phyloP scores from a whole-genome alignment of 805 yeast genomes.

The Sugiyamaella valdiviana region DNA sequence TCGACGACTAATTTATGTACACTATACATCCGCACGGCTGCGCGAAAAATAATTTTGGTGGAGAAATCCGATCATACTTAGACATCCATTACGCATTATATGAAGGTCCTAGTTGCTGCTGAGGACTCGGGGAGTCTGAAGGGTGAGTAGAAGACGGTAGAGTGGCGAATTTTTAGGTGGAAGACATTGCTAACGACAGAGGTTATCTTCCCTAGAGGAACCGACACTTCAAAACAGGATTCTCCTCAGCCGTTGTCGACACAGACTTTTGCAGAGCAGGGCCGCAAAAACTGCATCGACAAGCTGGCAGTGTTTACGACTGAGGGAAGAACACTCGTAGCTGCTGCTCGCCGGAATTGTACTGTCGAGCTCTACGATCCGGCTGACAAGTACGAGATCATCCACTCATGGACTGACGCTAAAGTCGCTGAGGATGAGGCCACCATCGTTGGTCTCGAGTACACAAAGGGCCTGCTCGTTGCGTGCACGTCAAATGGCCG shows the following conservation, averaged over 20 bases:
- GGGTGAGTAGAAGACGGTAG: conserved; percentile 18
- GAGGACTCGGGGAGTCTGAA: conserved; percentile 48
- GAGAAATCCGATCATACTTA: background rate
- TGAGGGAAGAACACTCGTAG: conserved; percentile 2
- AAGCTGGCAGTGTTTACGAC: conserved; percentile 4
- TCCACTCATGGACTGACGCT: conserved; percentile 12
- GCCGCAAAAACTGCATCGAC: conserved; percentile 34
- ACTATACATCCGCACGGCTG: background rate
- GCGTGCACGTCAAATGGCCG: conserved; percentile 33
- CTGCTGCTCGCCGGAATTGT: conserved; percentile 17
- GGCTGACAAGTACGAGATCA: conserved; percentile 13
- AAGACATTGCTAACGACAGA: conserved; percentile 39
- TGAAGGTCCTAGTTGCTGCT: conserved; percentile 48
- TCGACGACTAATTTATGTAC: background rate
- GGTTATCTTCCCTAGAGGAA: conserved; percentile 55
- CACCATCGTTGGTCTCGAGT: conserved; percentile 18
- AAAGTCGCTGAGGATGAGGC: conserved; percentile 6
- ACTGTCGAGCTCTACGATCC: conserved; percentile 20
- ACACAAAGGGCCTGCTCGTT: conserved; percentile 14
- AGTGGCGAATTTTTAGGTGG: background rate
- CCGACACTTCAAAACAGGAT: conserved; percentile 71
- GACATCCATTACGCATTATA: conserved; percentile 16
- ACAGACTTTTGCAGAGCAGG: conserved; percentile 37
- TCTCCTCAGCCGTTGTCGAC: conserved; percentile 59
- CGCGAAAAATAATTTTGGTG: background rate